Evolutionary conservation across 176 grass and related monocot genomes (phyloP).

Genomic region (Rhipidocladum racemiflorum): DNA sequence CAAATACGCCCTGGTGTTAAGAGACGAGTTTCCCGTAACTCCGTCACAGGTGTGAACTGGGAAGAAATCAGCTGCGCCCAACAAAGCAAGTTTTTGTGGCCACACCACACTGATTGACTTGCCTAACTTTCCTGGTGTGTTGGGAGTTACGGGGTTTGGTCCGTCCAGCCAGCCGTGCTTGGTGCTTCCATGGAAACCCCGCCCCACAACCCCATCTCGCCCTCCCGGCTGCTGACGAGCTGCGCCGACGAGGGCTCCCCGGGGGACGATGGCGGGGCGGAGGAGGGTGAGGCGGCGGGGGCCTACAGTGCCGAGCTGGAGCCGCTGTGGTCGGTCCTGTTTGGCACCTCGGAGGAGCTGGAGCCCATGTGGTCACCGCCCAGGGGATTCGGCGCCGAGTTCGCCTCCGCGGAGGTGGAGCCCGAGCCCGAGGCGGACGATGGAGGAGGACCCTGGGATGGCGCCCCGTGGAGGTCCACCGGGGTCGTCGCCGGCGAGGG

Average conservation of each 20-base stretch:
- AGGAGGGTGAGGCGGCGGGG: not conserved
- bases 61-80: no score
- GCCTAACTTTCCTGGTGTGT: no score
- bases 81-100: no score
- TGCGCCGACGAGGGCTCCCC: not conserved
- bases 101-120: no score
- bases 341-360: conserved; percentile 42
- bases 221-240: conserved; percentile 8
- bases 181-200: conserved; percentile 22
- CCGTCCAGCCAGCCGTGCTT: not conserved
- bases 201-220: conserved; percentile 31
- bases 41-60: no score
- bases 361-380: conserved; percentile 55
- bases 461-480: conserved; percentile 35
- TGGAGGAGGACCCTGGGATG: conserved; percentile 43
- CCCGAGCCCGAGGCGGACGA: conserved; percentile 22
- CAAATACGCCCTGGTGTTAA: no score
- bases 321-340: conserved; percentile 33
- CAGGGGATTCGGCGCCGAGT: conserved; percentile 29
- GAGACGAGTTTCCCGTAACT: no score
- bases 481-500: conserved; percentile 39
- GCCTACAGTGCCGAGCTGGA: conserved; percentile 26
- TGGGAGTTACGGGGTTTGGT: not conserved
- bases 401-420: conserved; percentile 25
- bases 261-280: not conserved